These are phyloP conservation scores for Ceratobasidium sp. DNA, from an alignment of 1,284 basidiomycete genomes.

Conservation along the genomic window DNA sequence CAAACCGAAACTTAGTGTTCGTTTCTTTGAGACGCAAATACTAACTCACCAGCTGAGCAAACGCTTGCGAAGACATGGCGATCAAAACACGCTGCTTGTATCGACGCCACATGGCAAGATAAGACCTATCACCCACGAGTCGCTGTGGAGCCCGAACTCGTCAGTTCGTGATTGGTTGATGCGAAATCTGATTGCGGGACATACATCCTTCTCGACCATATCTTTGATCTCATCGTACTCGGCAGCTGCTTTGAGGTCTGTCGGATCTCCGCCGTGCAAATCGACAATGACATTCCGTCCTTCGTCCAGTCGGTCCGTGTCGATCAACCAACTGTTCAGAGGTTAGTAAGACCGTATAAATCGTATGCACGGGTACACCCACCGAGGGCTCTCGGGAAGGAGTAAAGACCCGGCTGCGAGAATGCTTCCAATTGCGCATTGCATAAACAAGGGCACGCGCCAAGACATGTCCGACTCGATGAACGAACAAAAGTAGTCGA, in stretches of 20 bases:
- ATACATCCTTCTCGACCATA: constrained; percentile 80
- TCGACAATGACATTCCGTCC: constrained; percentile 91
- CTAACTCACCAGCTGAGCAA: constrained; percentile 83
- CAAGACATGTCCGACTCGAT: constrained; percentile 82
- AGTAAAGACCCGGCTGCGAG: constrained; percentile 84
- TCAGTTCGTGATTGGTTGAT: background rate
- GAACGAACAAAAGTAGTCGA: constrained; percentile 93
- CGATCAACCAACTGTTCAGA: constrained; percentile 89
- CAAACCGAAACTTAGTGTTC: background rate
- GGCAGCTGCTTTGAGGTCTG: constrained; percentile 73
- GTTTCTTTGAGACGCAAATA: background rate
- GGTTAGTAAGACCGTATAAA: background rate
- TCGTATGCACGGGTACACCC: constrained; percentile 44
- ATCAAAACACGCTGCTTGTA: constrained; percentile 91
- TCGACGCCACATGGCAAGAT: constrained; percentile 84
- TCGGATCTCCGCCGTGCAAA: constrained; percentile 85
- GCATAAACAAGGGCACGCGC: constrained; percentile 85
- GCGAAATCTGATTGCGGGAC: constrained; percentile 44
- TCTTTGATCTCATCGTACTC: constrained; percentile 96
- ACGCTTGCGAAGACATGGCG: constrained; percentile 97
- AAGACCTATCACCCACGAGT: constrained; percentile 81
- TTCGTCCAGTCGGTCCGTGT: constrained; percentile 83
- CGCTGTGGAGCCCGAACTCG: constrained; percentile 55
- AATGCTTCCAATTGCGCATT: constrained; percentile 86
- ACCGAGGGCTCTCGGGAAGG: constrained; percentile 93